These are phyloP conservation scores for Nothophytophthora sp. DNA, from an alignment of 352 stramenopile species.

Conservation along the genomic window DNA sequence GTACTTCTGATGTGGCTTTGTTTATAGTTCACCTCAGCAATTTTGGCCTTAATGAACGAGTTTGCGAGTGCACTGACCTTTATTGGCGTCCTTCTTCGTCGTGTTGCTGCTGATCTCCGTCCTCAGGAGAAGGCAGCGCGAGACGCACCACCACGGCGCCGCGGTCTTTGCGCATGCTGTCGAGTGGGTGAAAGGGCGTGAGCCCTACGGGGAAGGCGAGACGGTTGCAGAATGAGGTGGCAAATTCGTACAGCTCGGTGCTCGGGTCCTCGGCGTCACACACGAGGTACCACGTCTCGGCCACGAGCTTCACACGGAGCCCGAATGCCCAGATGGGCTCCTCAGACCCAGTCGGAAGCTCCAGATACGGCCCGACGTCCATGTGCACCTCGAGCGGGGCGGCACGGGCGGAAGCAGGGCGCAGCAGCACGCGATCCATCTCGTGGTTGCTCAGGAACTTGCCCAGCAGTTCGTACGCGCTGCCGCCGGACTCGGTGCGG, in stretches of 20 bases:
- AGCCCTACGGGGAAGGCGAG: slow-evolving; percentile 61
- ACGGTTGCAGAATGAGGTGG: slow-evolving; percentile 63
- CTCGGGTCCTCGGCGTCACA: slow-evolving; percentile 72
- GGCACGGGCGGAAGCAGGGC: slow-evolving; percentile 62
- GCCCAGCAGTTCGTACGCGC: slow-evolving; percentile 68
- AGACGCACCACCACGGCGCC: slow-evolving; percentile 44
- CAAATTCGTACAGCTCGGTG: slow-evolving; percentile 48
- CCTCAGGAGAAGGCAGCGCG: slow-evolving; percentile 6
- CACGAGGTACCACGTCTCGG: slow-evolving; percentile 71
- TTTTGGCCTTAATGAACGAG: slow-evolving; percentile 26
- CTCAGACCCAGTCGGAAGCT: slow-evolving; percentile 12
- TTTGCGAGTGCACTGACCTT: slow-evolving; percentile 3
- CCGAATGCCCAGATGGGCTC: slow-evolving; percentile 55
- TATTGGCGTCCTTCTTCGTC: slow-evolving; percentile 1
- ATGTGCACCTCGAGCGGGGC: slow-evolving; percentile 54
- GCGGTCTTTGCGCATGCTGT: slow-evolving; percentile 51
- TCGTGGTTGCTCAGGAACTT: slow-evolving; percentile 56
- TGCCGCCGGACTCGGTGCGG: slow-evolving; percentile 74
- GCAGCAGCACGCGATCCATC: slow-evolving; percentile 61
- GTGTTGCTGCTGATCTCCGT: too few species aligned
- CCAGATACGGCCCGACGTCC: slow-evolving; percentile 59
- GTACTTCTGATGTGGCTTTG: slow-evolving; percentile 29
- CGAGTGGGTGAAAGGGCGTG: slow-evolving; percentile 50
- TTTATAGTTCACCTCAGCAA: slow-evolving; percentile 23
- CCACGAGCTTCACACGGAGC: slow-evolving; percentile 46